Base-by-base conservation (phyloP, 345 rosid species). In the Ceriops tagal region DNA sequence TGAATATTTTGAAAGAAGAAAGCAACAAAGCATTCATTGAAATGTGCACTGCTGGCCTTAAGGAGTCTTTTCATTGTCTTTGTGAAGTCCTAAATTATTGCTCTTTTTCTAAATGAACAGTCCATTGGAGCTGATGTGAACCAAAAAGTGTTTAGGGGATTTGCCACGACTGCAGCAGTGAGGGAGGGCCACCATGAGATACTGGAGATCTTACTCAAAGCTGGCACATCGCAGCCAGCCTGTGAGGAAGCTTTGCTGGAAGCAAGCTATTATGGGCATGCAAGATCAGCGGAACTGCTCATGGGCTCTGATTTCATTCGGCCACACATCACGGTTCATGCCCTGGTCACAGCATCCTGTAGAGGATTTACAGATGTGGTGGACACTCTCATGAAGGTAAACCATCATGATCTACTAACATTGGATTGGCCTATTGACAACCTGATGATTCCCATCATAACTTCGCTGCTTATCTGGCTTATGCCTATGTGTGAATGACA, bases 201-300 rank as follows among this genome's bases (percentile, higher is more conserved):
- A 67, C 78, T 95, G 80, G 88, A 92, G 79, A 86, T 92, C 80
- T 81, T 95, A 77, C 81, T 95, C 26, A 90, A 90, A 76, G 92
- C 98, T 0, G 99, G 98, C 30, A 93, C 96, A 61, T 87, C 87
- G 68, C 99, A 89, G 83, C 88, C 86, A 5, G 92, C 98, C 67
- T 95, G 99, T 71, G 98, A 95, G 85, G 98, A 95, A 79, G 96
- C 97, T 69, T 65, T 95, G 65, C 73, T 89, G 65, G 99, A 85
- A 69, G 91, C 97, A 27, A 83, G 98, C 84, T 86, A 82, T 69
- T 91, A 90, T 57, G 98, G 96, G 56, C 89, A 71, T 49, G 83
- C 97, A 26, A 78, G 80, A 77, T 70, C 78, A 1, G 88, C 84
- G n/a, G 92, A 85, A 79, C 80, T 89, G 73, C 96, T 95, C 57